Percentiles rank a stretch among this genome's conserved stretches.
Evolutionary conservation across 2,329 filamentous ascomycete species (phyloP).

Genomic region (Metarhizium album): DNA sequence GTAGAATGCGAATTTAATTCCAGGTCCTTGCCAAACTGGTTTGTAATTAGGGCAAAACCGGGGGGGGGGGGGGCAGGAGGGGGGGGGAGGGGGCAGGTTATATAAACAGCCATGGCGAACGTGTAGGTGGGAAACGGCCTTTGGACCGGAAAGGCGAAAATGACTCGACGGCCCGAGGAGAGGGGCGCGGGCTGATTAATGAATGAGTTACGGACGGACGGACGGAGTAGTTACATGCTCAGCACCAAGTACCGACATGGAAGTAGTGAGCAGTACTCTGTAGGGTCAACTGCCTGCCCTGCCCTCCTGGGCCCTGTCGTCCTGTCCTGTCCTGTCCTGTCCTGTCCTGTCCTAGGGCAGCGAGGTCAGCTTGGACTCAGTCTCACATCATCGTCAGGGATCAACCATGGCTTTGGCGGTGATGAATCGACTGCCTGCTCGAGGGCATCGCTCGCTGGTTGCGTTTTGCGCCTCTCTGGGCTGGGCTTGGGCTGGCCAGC

Average conservation of each 20-base stretch:
- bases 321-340: too few species aligned
- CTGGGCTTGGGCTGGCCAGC: neutral
- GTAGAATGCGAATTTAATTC: too few species aligned
- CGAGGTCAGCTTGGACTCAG: too few species aligned
- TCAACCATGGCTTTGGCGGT: neutral
- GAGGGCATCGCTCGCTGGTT: neutral
- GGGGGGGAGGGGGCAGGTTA: neutral
- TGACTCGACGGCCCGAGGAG: conserved; percentile 1
- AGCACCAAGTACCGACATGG: too few species aligned
- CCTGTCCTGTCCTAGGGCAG: neutral
- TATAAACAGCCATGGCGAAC: neutral
- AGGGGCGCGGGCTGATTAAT: conserved; percentile 4
- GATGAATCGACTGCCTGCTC: neutral
- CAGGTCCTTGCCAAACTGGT: neutral
- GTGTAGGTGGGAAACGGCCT: neutral
- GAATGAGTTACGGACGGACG: neutral
- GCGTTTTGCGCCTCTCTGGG: neutral
- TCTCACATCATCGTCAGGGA: conserved; percentile 6
- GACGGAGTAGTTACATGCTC: neutral
- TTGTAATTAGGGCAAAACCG: neutral
- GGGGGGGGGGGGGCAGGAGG: neutral
- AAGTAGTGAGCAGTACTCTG: too few species aligned
- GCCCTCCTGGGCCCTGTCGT: too few species aligned
- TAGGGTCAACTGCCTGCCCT: too few species aligned
- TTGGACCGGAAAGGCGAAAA: neutral